phyloP scores from a whole-genome alignment of 1,284 basidiomycete species.

The Cutaneotrichosporon dermatis region DNA sequence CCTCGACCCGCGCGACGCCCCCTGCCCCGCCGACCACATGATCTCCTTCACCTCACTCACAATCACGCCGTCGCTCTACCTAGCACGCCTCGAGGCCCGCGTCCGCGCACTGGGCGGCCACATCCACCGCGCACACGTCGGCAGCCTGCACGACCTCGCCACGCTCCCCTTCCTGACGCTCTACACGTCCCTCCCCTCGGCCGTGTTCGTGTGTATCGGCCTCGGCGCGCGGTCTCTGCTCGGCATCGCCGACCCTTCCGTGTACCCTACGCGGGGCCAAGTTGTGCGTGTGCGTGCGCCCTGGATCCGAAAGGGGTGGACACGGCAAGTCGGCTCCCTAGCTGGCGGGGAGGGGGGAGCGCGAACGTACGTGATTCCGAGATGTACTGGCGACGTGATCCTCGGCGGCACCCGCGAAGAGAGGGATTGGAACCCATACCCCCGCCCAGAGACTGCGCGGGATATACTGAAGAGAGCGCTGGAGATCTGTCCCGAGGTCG shows the following conservation, averaged over 20 bases:
- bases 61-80: slow-evolving; percentile 43
- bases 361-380: slow-evolving; percentile 47
- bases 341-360: slow-evolving; percentile 43
- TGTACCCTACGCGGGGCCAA: slow-evolving; percentile 58
- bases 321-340: slow-evolving; percentile 40
- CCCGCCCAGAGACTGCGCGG: slow-evolving; percentile 27
- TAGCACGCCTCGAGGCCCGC: slow-evolving; percentile 23
- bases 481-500: slow-evolving; percentile 38
- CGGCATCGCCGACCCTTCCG: slow-evolving; percentile 51
- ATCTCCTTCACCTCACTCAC: slow-evolving; percentile 47
- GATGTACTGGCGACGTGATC: slow-evolving; percentile 44
- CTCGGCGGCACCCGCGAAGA: slow-evolving; percentile 46
- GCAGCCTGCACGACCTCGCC: slow-evolving; percentile 22
- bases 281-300: slow-evolving; percentile 53
- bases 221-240: slow-evolving; percentile 54
- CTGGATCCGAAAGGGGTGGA: slow-evolving; percentile 41
- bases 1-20: slow-evolving; percentile 9
- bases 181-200: slow-evolving; percentile 46
- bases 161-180: slow-evolving; percentile 17
- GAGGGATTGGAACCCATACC: slow-evolving; percentile 41
- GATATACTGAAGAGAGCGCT: slow-evolving; percentile 38
- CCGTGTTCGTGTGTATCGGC: slow-evolving; percentile 65
- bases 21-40: slow-evolving; percentile 30
- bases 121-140: slow-evolving; percentile 30
- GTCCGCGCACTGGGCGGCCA: slow-evolving; percentile 14